A percentile compares a stretch with the other conserved stretches of the same genome.
Evolutionary conservation across 345 rosid species (phyloP).

Genomic region (Trapa incisa): DNA sequence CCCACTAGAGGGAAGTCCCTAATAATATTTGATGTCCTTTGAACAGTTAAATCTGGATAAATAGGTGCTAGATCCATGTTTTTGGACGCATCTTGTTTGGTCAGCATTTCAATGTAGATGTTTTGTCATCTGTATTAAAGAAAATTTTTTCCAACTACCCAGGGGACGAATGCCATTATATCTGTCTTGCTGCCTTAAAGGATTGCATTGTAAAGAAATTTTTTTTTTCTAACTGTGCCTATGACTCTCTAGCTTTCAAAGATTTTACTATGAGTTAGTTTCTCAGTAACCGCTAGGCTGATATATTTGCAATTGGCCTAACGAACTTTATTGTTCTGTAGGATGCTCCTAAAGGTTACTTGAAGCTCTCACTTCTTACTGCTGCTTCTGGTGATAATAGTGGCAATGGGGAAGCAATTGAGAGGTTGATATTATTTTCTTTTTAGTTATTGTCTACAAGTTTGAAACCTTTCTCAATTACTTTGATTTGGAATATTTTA

Average conservation of each 20-base stretch:
- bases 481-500: background rate
- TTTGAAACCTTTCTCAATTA: background rate
- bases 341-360: slow-evolving; percentile 88
- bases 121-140: background rate
- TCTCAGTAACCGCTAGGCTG: slow-evolving; percentile 8
- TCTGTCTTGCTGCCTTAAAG: background rate
- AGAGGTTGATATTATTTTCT: slow-evolving; percentile 42
- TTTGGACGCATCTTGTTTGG: background rate
- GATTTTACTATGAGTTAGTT: too few species aligned
- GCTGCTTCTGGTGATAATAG: slow-evolving; percentile 76
- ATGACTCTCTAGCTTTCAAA: too few species aligned
- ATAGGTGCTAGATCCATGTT: background rate
- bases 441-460: slow-evolving; percentile 1
- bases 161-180: background rate
- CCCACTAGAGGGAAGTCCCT: too few species aligned
- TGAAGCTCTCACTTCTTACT: slow-evolving; percentile 92
- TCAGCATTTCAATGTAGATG: background rate
- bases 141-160: background rate
- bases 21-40: background rate
- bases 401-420: slow-evolving; percentile 77
- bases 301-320: slow-evolving; percentile 16
- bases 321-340: slow-evolving; percentile 13
- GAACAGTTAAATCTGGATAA: background rate
- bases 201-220: background rate
- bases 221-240: background rate